A percentile compares a stretch with the other conserved stretches of the same genome.
Conservation (phyloP, 768 basidiomycete species). For the Collybiopsis luxurians region DNA sequence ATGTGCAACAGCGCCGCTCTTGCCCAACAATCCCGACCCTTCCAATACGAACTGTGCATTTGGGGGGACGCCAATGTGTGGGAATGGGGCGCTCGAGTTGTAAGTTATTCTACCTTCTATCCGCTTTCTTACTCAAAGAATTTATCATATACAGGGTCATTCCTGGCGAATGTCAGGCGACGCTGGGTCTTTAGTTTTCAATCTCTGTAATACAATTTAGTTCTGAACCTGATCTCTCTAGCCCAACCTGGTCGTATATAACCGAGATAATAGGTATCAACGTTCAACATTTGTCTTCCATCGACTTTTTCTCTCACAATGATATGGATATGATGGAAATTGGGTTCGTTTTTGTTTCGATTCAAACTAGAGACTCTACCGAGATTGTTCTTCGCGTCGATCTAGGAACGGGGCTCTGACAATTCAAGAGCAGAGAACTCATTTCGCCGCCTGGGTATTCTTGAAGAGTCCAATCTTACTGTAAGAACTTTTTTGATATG, state of each 20-base stretch:
- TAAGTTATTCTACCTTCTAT: slow-evolving; percentile 15
- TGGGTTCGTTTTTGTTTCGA: slow-evolving; percentile 14
- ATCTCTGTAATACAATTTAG: too few relatives aligned
- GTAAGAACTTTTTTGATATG: slow-evolving; percentile 17
- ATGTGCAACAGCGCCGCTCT: slow-evolving; percentile 38
- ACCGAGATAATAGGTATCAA: slow-evolving; percentile 42
- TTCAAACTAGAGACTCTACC: background rate
- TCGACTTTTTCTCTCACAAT: slow-evolving; percentile 49
- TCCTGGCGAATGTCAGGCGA: slow-evolving; percentile 55
- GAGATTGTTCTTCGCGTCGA: background rate
- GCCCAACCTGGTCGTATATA: slow-evolving; percentile 49
- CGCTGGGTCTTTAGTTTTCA: slow-evolving; percentile 25
- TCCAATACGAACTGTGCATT: slow-evolving; percentile 50
- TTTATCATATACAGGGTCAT: slow-evolving; percentile 37
- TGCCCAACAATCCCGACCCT: slow-evolving; percentile 38
- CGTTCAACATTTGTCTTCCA: slow-evolving; percentile 35
- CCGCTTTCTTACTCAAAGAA: background rate
- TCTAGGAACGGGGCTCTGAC: slow-evolving; percentile 48
- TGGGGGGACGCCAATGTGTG: slow-evolving; percentile 57
- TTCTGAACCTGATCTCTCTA: too few relatives aligned
- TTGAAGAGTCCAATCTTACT: slow-evolving; percentile 58
- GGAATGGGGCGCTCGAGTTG: slow-evolving; percentile 57
- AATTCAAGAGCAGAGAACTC: slow-evolving; percentile 48
- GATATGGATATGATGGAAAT: slow-evolving; percentile 63
- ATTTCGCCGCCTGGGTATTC: slow-evolving; percentile 60